Percentiles rank a stretch among this genome's conserved stretches.
Conservation (phyloP, 805 yeast genomes). For the Pichia kluyveri region DNA sequence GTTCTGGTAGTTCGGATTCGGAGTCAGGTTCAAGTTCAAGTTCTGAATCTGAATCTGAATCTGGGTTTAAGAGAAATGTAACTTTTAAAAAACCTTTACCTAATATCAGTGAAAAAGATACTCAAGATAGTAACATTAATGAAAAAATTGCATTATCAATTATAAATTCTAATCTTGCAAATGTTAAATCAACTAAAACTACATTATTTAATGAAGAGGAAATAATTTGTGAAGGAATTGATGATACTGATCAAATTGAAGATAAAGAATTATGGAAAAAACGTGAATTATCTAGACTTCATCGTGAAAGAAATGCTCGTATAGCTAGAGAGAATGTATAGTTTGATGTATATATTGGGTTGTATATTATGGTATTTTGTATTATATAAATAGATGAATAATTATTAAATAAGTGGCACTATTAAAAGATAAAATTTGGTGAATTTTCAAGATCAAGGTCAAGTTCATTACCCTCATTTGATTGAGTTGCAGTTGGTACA, state of each 20-base stretch:
- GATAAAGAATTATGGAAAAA: neutral
- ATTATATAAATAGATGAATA: too few species aligned
- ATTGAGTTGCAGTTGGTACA: slow-evolving; percentile 6
- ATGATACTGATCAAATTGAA: neutral
- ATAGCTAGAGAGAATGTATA: neutral
- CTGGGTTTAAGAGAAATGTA: neutral
- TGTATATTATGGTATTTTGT: too few species aligned
- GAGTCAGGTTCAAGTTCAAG: neutral
- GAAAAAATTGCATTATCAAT: neutral
- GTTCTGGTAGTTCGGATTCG: too few species aligned
- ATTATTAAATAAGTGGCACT: neutral
- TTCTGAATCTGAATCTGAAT: neutral
- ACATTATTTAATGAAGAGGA: neutral
- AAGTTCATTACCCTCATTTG: slow-evolving; percentile 14
- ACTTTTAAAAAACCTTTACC: neutral
- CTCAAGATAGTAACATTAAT: too few species aligned
- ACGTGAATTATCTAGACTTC: neutral
- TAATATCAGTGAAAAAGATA: neutral
- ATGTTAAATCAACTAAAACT: neutral
- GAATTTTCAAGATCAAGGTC: neutral
- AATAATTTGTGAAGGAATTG: neutral
- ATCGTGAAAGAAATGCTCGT: neutral
- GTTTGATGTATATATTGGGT: too few species aligned
- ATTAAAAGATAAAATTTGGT: neutral
- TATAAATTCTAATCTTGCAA: neutral